These are phyloP conservation scores for Neoboletus magnificus DNA, from an alignment of 768 basidiomycete species.

Conservation along the genomic window DNA sequence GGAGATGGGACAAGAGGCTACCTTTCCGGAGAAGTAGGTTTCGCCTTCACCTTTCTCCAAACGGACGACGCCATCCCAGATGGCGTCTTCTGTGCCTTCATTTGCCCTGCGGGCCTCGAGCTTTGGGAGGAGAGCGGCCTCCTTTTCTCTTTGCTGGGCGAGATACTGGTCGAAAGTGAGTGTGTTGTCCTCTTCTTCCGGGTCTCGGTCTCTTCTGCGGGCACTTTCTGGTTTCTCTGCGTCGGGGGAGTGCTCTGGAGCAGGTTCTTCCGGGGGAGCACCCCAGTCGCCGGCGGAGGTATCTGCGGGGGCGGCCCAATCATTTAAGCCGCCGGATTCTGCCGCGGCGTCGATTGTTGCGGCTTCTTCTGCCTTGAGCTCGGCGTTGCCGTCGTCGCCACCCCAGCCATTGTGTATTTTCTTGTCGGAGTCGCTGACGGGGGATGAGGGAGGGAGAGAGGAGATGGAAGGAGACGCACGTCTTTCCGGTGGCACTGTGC, in stretches of 20 bases:
- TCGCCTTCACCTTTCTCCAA: constrained; percentile 65
- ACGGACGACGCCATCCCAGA: constrained; percentile 70
- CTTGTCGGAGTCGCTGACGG: constrained; percentile 84
- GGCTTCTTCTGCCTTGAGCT: constrained; percentile 76
- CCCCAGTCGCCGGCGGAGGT: constrained; percentile 38
- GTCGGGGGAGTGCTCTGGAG: constrained; percentile 34
- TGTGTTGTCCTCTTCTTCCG: constrained; percentile 89
- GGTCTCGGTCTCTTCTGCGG: constrained; percentile 52
- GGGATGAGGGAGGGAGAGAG: constrained; percentile 9
- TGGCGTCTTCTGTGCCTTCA: constrained; percentile 66
- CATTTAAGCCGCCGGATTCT: constrained; percentile 37
- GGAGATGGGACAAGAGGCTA: constrained; percentile 31
- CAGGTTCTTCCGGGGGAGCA: constrained; percentile 25
- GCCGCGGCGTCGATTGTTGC: constrained; percentile 67
- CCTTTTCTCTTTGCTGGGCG: constrained; percentile 72
- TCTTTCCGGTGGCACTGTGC: constrained; percentile 84
- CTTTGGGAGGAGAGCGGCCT: constrained; percentile 60
- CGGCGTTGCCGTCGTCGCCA: constrained; percentile 80
- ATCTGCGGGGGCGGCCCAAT: constrained; percentile 38
- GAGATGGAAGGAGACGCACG: constrained; percentile 43
- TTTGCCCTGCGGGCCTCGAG: constrained; percentile 76
- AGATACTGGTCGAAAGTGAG: constrained; percentile 93
- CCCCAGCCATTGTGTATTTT: constrained; percentile 95
- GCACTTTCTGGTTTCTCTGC: constrained; percentile 38
- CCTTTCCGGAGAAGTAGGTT: constrained; percentile 90